A percentile compares a stretch with the other conserved stretches of the same genome.
phyloP scores from a whole-genome alignment of 2,329 filamentous ascomycete species.

The Epichloe hybrida region DNA sequence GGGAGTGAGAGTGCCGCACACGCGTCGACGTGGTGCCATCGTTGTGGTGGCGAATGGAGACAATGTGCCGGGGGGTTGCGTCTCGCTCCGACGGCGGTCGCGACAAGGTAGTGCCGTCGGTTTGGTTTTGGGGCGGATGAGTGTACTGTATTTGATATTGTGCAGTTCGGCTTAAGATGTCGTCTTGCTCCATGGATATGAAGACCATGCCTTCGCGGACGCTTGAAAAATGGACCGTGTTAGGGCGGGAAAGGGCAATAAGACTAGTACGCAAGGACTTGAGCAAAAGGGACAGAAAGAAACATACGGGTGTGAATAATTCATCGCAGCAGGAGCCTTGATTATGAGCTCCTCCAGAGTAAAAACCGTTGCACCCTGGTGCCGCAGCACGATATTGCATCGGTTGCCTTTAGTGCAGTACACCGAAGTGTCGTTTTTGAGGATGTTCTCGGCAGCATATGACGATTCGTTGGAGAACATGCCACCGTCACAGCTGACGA shows the following conservation, averaged over 20 bases:
- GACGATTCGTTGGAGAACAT: slow-evolving; percentile 47
- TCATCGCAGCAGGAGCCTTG: slow-evolving; percentile 59
- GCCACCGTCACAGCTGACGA: slow-evolving; percentile 81
- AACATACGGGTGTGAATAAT: slow-evolving; percentile 77
- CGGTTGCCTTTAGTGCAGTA: slow-evolving; percentile 82
- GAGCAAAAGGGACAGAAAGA: background rate
- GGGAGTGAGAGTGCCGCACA: slow-evolving; percentile 1
- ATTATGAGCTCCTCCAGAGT: slow-evolving; percentile 76
- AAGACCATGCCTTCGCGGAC: slow-evolving; percentile 90
- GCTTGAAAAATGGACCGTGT: slow-evolving; percentile 26
- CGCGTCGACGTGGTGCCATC: slow-evolving; percentile 29
- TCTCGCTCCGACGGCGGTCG: slow-evolving; percentile 12
- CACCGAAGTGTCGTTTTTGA: slow-evolving; percentile 69
- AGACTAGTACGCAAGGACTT: background rate
- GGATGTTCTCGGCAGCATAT: slow-evolving; percentile 66
- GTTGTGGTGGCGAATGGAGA: slow-evolving; percentile 39
- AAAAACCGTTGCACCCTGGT: slow-evolving; percentile 70
- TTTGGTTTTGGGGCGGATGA: slow-evolving; percentile 7
- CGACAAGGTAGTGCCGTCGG: background rate
- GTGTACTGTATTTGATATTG: slow-evolving; percentile 62
- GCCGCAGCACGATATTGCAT: slow-evolving; percentile 76
- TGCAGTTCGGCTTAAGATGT: slow-evolving; percentile 58
- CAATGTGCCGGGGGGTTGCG: slow-evolving; percentile 20
- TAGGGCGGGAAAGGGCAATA: background rate
- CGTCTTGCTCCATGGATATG: slow-evolving; percentile 70